These are phyloP conservation scores for Colletotrichum eleusines DNA, from an alignment of 2,329 filamentous ascomycete genomes.

Conservation along the genomic window DNA sequence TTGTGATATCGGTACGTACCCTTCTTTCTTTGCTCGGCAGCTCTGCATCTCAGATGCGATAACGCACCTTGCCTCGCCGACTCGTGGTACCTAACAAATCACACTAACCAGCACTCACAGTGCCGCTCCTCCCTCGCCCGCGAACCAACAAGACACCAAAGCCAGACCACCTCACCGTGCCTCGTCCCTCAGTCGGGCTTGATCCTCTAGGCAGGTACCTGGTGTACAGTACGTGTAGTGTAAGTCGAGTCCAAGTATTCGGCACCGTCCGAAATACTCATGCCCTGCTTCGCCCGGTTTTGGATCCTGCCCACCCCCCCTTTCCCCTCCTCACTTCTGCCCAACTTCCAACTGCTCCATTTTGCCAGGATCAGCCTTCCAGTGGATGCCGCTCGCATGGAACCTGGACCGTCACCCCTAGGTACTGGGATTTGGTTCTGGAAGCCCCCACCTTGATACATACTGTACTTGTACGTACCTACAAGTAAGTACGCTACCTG, in stretches of 20 bases:
- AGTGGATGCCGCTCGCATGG: slow-evolving; percentile 34
- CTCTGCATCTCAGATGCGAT: slow-evolving; percentile 37
- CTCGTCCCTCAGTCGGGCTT: slow-evolving; percentile 1
- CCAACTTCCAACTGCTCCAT: slow-evolving; percentile 9
- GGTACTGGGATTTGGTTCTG: slow-evolving; percentile 23
- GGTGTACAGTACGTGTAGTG: no score
- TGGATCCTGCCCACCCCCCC: neutral
- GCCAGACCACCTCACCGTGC: neutral
- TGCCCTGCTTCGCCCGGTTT: neutral
- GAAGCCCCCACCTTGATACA: slow-evolving; percentile 14
- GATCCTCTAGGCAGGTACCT: neutral
- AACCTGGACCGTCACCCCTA: slow-evolving; percentile 12
- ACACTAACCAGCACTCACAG: slow-evolving; percentile 10
- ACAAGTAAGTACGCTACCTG: neutral
- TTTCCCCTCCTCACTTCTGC: slow-evolving; percentile 21
- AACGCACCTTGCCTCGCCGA: slow-evolving; percentile 26
- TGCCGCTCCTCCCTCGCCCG: slow-evolving; percentile 26
- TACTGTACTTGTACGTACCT: no score
- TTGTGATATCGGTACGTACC: slow-evolving; percentile 10
- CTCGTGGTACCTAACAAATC: neutral
- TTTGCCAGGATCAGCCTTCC: slow-evolving; percentile 2
- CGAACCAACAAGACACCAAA: slow-evolving; percentile 30
- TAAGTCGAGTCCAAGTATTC: neutral
- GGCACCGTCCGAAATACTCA: neutral
- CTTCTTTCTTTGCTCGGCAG: slow-evolving; percentile 1